A percentile compares a stretch with the other conserved stretches of the same genome.
These are phyloP conservation scores for Trichoderma citrinoviride DNA, from an alignment of 2,329 filamentous ascomycete genomes.

Conservation along the genomic window DNA sequence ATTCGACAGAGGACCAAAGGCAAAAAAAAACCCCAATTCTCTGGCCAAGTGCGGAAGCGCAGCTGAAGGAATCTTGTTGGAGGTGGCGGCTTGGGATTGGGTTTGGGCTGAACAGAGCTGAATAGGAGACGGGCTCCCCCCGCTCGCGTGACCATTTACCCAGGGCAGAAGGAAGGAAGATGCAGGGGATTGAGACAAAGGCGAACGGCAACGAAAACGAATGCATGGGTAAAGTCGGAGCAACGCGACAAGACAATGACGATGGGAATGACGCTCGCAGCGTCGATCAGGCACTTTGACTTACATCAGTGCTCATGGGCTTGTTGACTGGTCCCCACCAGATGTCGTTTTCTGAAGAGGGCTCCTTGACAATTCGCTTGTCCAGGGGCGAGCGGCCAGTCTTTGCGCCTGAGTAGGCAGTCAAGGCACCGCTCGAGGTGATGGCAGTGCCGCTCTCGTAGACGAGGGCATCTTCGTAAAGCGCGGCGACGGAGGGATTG, in stretches of 20 bases:
- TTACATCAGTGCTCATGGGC: constrained; percentile 95
- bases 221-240: constrained; percentile 7
- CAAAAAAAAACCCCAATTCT: background rate
- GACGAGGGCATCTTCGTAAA: constrained; percentile 97
- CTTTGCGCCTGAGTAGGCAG: constrained; percentile 97
- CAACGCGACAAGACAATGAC: background rate
- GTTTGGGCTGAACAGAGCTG: background rate
- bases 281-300: constrained; percentile 5
- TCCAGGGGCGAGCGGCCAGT: constrained; percentile 94
- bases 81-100: background rate
- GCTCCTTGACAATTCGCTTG: constrained; percentile 95
- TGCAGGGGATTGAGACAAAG: constrained; percentile 21
- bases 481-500: constrained; percentile 90
- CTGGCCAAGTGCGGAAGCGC: background rate
- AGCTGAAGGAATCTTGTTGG: background rate
- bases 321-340: constrained; percentile 99
- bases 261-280: constrained; percentile 22
- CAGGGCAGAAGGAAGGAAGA: background rate
- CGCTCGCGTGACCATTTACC: constrained; percentile 21
- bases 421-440: constrained; percentile 90
- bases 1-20: background rate
- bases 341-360: constrained; percentile 82
- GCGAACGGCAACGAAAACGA: background rate
- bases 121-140: constrained; percentile 10
- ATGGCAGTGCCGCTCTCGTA: constrained; percentile 98